Conservation (phyloP, 78 protist genomes). For the Tieghemostelium lacteum region DNA sequence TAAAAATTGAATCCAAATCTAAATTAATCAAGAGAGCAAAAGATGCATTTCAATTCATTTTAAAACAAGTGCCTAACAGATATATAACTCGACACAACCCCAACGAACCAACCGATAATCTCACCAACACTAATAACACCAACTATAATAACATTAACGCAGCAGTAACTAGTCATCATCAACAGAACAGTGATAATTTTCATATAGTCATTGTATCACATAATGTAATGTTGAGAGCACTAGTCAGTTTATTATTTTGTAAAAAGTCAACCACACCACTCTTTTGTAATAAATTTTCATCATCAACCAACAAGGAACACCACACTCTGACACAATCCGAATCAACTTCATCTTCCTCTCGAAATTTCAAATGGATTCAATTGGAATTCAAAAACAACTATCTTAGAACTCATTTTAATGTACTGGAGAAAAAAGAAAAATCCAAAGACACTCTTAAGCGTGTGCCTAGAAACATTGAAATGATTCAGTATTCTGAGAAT, state of each 20-base stretch:
- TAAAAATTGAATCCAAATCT: slow-evolving; percentile 62
- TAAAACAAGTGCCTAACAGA: slow-evolving; percentile 55
- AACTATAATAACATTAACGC: not conserved
- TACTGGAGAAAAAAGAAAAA: slow-evolving; percentile 48
- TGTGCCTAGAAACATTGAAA: slow-evolving; percentile 54
- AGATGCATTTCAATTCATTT: slow-evolving; percentile 70
- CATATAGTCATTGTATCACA: slow-evolving; percentile 70
- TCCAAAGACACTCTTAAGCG: slow-evolving; percentile 9
- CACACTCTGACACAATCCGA: slow-evolving; percentile 43
- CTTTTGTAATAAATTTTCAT: not conserved
- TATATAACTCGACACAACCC: not conserved
- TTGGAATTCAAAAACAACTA: slow-evolving; percentile 60
- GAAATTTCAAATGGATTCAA: slow-evolving; percentile 69
- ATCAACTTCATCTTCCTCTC: slow-evolving; percentile 16
- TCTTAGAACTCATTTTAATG: slow-evolving; percentile 29
- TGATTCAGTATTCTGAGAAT: too few species aligned
- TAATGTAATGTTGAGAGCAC: slow-evolving; percentile 28
- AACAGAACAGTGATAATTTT: slow-evolving; percentile 1
- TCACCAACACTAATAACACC: not conserved
- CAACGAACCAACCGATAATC: not conserved
- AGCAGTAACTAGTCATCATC: not conserved
- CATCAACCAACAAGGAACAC: too few species aligned
- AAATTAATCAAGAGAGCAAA: slow-evolving; percentile 59
- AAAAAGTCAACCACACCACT: slow-evolving; percentile 21
- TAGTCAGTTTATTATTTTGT: slow-evolving; percentile 39